Conservation (phyloP, 2,329 filamentous ascomycete genomes). For the Zymoseptoria tritici region DNA sequence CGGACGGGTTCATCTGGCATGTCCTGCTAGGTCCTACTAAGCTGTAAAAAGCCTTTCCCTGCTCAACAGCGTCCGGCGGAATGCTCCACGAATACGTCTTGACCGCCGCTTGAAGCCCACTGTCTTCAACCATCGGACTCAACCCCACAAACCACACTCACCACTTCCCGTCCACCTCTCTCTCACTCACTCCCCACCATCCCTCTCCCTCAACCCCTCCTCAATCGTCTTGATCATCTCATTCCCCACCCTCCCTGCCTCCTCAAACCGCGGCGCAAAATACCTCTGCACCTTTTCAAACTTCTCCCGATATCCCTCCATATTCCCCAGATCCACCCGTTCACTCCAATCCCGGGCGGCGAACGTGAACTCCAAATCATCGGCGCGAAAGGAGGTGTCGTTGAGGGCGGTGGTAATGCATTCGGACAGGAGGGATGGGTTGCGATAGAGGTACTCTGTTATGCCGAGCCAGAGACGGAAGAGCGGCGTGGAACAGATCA, state of each 20-base stretch:
- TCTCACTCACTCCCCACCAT: conserved; percentile 10
- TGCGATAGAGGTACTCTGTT: conserved; percentile 92
- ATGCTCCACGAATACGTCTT: no score
- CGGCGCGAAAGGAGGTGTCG: conserved; percentile 85
- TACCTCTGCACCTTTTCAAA: conserved; percentile 87
- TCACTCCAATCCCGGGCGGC: conserved; percentile 94
- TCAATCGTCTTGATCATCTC: conserved; percentile 96
- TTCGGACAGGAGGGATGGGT: conserved; percentile 66
- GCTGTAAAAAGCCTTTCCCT: no score
- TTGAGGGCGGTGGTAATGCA: conserved; percentile 78
- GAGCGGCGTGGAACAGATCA: conserved; percentile 96
- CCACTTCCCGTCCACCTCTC: no score
- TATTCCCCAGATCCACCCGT: conserved; percentile 83
- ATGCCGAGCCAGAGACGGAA: conserved; percentile 96
- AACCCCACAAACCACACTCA: no score
- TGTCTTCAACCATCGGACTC: no score
- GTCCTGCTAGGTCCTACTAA: no score
- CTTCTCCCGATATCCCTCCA: conserved; percentile 84
- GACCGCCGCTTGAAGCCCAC: no score
- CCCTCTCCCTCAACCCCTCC: conserved; percentile 55
- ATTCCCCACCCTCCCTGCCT: conserved; percentile 81
- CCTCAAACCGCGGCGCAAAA: conserved; percentile 82
- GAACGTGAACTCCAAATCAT: conserved; percentile 96
- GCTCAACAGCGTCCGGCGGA: no score
- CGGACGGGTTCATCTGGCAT: no score